phyloP scores from a whole-genome alignment of 139 green algal species.

The Asterochloris sp. region DNA sequence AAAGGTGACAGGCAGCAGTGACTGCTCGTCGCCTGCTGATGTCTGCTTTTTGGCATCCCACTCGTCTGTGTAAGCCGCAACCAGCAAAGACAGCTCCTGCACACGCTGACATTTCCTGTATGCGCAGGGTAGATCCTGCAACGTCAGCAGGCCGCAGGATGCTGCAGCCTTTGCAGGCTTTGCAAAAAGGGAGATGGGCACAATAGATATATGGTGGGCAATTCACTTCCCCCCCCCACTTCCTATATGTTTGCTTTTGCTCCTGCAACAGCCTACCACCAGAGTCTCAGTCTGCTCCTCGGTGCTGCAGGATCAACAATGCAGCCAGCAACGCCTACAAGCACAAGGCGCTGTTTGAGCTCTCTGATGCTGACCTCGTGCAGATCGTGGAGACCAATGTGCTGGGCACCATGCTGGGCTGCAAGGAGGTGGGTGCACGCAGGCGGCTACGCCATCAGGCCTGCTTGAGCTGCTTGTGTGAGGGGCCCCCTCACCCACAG shows the following conservation, averaged over 20 bases:
- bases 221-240: neutral
- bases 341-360: constrained; percentile 68
- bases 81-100: neutral
- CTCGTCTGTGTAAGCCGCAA: neutral
- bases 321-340: constrained; percentile 87
- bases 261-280: neutral
- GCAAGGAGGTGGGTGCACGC: constrained; percentile 60
- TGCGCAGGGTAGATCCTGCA: constrained; percentile 48
- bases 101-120: neutral
- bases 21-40: neutral
- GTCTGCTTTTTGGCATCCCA: neutral
- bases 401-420: constrained; percentile 88
- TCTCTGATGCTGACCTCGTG: constrained; percentile 61
- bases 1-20: neutral
- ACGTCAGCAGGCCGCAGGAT: constrained; percentile 56
- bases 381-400: constrained; percentile 90
- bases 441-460: too few relatives aligned
- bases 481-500: too few relatives aligned
- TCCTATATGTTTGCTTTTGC: neutral
- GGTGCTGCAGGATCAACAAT: constrained; percentile 60
- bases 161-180: constrained; percentile 66
- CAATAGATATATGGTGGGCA: constrained; percentile 61
- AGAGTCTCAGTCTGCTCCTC: neutral
- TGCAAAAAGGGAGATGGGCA: constrained; percentile 43
- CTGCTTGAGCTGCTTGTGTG: too few relatives aligned